These are phyloP conservation scores for Geum urbanum DNA, from an alignment of 306 rosid genomes.

Conservation along the genomic window DNA sequence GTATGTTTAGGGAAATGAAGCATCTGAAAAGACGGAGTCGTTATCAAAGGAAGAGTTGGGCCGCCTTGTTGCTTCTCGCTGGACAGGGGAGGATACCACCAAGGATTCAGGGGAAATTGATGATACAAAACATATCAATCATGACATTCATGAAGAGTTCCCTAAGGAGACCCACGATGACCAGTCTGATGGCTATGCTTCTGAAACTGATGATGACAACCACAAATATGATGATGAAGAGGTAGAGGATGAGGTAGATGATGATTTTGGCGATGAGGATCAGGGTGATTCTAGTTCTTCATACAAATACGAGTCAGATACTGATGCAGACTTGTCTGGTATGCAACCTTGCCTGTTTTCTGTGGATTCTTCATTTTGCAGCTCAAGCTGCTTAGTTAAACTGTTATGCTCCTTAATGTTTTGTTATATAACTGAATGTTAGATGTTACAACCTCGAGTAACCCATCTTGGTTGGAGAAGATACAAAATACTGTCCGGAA, in stretches of 20 bases:
- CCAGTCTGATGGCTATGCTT: conserved; percentile 67
- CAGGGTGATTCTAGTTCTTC: conserved; percentile 57
- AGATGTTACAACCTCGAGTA: conserved; percentile 50
- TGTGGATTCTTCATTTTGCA: conserved; percentile 14
- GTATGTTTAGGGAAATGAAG: conserved; percentile 47
- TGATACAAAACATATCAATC: conserved; percentile 30
- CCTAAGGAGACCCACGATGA: conserved; percentile 40
- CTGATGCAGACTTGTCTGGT: conserved; percentile 69
- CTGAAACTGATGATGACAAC: conserved; percentile 76
- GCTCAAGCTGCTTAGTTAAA: conserved; percentile 1
- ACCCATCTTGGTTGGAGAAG: conserved; percentile 84
- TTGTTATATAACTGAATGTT: conserved; percentile 15
- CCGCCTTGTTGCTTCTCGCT: conserved; percentile 97
- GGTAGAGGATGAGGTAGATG: conserved; percentile 29
- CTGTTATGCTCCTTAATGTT: neutral
- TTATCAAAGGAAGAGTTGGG: conserved; percentile 95
- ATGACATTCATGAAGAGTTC: conserved; percentile 42
- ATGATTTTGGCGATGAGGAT: conserved; percentile 49
- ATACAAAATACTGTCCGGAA: conserved; percentile 64
- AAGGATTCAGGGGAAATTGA: conserved; percentile 44
- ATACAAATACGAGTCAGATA: conserved; percentile 52
- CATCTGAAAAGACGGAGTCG: conserved; percentile 58
- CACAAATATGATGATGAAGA: conserved; percentile 49
- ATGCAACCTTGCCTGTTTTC: conserved; percentile 22
- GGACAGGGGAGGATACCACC: conserved; percentile 77